These are phyloP conservation scores for Pseudogymnoascus destructans DNA, from an alignment of 2,329 filamentous ascomycete genomes.

Conservation along the genomic window DNA sequence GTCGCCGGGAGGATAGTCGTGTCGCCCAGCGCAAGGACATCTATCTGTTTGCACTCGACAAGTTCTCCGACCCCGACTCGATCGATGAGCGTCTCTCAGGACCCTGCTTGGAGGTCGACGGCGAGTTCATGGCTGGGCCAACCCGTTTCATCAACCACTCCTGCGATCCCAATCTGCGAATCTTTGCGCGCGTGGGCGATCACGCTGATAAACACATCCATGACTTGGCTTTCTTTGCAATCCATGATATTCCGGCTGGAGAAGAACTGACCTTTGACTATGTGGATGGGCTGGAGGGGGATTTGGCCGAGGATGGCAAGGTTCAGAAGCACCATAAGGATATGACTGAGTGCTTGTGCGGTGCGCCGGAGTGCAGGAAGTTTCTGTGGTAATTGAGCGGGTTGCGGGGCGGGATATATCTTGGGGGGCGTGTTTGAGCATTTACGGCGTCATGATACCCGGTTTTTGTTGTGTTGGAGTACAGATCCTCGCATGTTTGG, in stretches of 20 bases:
- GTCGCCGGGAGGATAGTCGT: conserved; percentile 44
- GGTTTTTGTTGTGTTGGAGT: neutral
- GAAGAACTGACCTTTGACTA: conserved; percentile 75
- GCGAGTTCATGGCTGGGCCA: conserved; percentile 65
- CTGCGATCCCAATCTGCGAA: conserved; percentile 65
- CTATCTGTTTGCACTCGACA: conserved; percentile 72
- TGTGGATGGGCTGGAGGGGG: conserved; percentile 44
- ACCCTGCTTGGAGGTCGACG: conserved; percentile 45
- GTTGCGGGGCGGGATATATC: neutral
- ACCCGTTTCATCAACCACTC: conserved; percentile 76
- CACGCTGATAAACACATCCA: conserved; percentile 63
- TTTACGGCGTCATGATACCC: conserved; percentile 8
- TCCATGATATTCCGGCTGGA: conserved; percentile 47
- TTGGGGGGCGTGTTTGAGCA: neutral
- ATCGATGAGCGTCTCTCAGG: conserved; percentile 43
- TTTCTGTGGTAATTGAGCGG: conserved; percentile 45
- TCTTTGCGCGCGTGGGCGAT: conserved; percentile 68
- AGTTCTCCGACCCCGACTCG: conserved; percentile 50
- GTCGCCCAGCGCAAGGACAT: conserved; percentile 54
- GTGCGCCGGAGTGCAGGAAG: conserved; percentile 51
- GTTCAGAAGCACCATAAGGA: conserved; percentile 37
- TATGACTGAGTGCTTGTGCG: conserved; percentile 50
- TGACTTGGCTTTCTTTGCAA: conserved; percentile 64
- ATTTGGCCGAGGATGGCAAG: conserved; percentile 22
- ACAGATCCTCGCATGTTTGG: neutral